A percentile compares a stretch with the other conserved stretches of the same genome.
These are phyloP conservation scores for Aspergillus aculeatinus DNA, from an alignment of 2,329 filamentous ascomycete genomes.

Conservation along the genomic window DNA sequence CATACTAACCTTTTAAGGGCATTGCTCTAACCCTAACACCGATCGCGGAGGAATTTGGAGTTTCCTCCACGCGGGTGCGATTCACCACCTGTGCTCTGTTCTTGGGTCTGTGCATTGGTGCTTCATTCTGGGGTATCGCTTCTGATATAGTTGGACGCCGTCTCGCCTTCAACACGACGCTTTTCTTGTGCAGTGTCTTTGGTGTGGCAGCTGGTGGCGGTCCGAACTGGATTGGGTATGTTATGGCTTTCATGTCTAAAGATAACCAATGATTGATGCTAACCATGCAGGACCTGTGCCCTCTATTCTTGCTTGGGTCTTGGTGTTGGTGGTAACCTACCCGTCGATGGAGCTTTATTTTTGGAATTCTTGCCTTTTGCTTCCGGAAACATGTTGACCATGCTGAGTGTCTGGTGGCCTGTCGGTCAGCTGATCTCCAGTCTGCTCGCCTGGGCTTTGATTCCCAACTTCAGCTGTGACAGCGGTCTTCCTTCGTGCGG, in stretches of 20 bases:
- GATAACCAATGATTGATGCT: neutral
- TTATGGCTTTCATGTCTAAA: constrained; percentile 24
- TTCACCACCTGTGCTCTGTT: constrained; percentile 80
- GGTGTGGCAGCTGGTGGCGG: constrained; percentile 69
- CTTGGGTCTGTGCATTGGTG: constrained; percentile 73
- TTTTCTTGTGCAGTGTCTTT: constrained; percentile 72
- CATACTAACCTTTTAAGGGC: constrained; percentile 51
- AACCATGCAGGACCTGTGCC: constrained; percentile 51
- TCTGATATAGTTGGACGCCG: constrained; percentile 77
- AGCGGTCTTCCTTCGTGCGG: constrained; percentile 32
- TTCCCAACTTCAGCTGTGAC: constrained; percentile 63
- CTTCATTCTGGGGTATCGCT: constrained; percentile 76
- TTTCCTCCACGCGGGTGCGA: constrained; percentile 68
- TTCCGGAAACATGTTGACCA: constrained; percentile 70
- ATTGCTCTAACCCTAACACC: constrained; percentile 75
- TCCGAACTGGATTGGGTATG: constrained; percentile 61
- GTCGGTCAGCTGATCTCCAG: constrained; percentile 71
- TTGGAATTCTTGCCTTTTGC: constrained; percentile 78
- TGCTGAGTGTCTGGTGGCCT: constrained; percentile 86
- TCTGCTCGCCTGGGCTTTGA: constrained; percentile 70
- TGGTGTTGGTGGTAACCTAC: constrained; percentile 73
- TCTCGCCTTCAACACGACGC: constrained; percentile 76
- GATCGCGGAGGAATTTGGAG: constrained; percentile 69
- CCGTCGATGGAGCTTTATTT: constrained; percentile 77
- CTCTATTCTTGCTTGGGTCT: constrained; percentile 63